These are phyloP conservation scores for Pneumocystis carinii DNA, from an alignment of 1,139 yeast genomes.

Conservation along the genomic window DNA sequence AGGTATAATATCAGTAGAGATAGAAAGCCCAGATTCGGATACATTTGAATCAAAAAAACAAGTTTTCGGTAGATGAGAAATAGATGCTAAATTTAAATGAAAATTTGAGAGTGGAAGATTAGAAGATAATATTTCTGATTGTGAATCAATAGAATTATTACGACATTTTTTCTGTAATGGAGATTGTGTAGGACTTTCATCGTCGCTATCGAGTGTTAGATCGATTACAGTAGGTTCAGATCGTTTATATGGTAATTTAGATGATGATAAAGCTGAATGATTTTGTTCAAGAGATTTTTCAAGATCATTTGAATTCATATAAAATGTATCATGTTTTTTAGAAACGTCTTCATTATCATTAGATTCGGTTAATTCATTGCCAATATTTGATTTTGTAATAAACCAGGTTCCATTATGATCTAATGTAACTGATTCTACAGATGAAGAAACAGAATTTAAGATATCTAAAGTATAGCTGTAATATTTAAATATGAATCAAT, in stretches of 20 bases:
- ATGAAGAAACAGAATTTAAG: slow-evolving; percentile 18
- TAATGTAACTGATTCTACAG: slow-evolving; percentile 24
- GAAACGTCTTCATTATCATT: slow-evolving; percentile 2
- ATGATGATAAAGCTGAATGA: neutral
- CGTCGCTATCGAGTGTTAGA: slow-evolving; percentile 18
- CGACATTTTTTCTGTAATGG: neutral
- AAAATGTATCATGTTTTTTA: neutral
- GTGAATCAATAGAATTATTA: neutral
- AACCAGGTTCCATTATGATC: slow-evolving; percentile 28
- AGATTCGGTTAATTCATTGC: slow-evolving; percentile 14
- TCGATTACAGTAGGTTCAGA: slow-evolving; percentile 15
- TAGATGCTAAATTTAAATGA: neutral
- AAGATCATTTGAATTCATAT: neutral
- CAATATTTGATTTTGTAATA: slow-evolving; percentile 10
- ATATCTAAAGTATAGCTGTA: slow-evolving; percentile 22
- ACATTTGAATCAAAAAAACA: neutral
- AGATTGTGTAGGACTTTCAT: slow-evolving; percentile 10
- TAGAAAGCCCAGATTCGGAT: neutral
- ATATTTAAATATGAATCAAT: neutral
- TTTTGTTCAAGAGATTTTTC: slow-evolving; percentile 1
- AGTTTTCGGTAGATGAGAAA: neutral
- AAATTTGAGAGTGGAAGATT: neutral
- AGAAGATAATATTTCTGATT: neutral
- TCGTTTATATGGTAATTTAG: slow-evolving; percentile 7
- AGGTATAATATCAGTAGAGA: neutral